Evolutionary conservation across 2,329 filamentous ascomycete species (phyloP).

Genomic region (Ramularia endophylla): DNA sequence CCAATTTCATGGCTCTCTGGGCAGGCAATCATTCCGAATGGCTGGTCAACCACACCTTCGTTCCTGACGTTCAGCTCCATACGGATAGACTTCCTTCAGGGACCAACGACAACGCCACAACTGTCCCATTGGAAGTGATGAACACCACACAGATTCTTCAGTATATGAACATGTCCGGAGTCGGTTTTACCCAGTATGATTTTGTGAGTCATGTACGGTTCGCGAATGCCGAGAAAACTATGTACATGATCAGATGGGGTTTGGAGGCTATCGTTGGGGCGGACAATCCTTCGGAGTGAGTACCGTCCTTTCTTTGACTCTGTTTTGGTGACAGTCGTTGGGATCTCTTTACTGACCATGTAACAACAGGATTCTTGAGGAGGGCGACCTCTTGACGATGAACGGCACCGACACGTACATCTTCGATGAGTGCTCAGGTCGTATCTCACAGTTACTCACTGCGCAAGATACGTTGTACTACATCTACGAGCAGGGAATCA

Average conservation of each 20-base stretch:
- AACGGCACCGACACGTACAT: background rate
- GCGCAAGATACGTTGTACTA: background rate
- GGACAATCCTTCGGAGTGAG: background rate
- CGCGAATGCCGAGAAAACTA: background rate
- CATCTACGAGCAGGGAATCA: background rate
- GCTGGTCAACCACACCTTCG: background rate
- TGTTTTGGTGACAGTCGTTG: too few species aligned
- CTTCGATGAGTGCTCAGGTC: background rate
- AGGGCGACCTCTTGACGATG: background rate
- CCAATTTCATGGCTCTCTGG: background rate
- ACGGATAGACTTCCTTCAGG: background rate
- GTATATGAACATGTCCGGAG: background rate
- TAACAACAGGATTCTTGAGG: background rate
- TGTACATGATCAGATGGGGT: background rate
- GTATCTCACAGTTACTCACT: background rate
- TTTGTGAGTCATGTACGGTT: background rate
- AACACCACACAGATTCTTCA: background rate
- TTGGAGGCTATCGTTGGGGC: background rate
- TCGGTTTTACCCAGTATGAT: background rate
- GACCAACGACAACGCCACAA: background rate
- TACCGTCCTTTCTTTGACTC: background rate
- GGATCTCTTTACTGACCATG: background rate
- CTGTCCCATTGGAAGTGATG: background rate
- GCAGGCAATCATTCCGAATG: background rate
- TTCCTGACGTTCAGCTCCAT: background rate